Base-by-base conservation (phyloP, 352 stramenopile species). In the Phytophthora niederhauseri region DNA sequence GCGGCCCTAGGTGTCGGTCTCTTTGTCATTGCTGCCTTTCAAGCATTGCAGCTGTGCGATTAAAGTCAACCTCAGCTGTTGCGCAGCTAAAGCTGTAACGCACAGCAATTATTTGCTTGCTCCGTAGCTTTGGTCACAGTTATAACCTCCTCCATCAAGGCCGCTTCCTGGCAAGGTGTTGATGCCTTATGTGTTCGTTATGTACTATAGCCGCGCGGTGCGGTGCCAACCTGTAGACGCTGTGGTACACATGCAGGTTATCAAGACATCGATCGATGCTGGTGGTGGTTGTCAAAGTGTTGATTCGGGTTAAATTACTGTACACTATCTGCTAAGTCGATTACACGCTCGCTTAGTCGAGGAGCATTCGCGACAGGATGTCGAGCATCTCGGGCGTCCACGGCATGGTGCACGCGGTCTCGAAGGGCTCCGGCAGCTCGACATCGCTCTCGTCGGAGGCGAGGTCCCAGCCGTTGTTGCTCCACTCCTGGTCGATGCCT, bases 331-430 rank as follows among this genome's bases (percentile, higher is more conserved):
- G 41, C 51, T 68, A 69, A 31, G 43, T 63, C 36, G 26, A 41
- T 64, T 62, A 54, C 48, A 52, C 50, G 54, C 43, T 4, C 22
- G 43, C 58, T 57, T 73, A 81, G 54, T 77, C 67, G 9, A 81
- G 67, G 11, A 81, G 64, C 53, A 81, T 77, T 11, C 72, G 61
- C 7, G 70, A 72, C 22, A 81, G 64, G 49, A 81, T 81, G 41
- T 78, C 64, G 45, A 81, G 64, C 74, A 81, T 81, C 57, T 78
- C 74, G 3, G 64, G 64, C 8, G 63, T 81, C 74, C 74, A 81
- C 49, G 74, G 74, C n/a, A 63, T 64, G 17, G 72, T 73, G 52
- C 72, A 78, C 45, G 61, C 72, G 30, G 43, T 73, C 58, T 62
- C 49, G 26, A 78, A 76, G 26, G 72, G 72, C 20, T 51, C 55